A percentile compares a stretch with the other conserved stretches of the same genome.
Conservation (phyloP, 108 stramenopile species). For the Chaetoceros muelleri region DNA sequence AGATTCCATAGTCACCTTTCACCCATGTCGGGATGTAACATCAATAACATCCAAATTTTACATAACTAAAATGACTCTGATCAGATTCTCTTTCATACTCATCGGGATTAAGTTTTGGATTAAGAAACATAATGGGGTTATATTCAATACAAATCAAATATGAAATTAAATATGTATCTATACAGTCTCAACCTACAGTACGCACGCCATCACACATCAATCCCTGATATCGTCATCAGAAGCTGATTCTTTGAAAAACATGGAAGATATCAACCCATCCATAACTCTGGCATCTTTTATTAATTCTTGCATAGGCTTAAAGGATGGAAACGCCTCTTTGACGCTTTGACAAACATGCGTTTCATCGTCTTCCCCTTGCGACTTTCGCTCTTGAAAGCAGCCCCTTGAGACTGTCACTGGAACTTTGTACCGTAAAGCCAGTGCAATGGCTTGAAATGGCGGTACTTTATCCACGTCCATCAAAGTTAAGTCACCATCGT, state of each 20-base stretch:
- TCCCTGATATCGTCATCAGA: not conserved
- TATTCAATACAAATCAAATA: too few relatives aligned
- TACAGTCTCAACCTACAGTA: too few relatives aligned
- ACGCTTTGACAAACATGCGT: slow-evolving; percentile 2
- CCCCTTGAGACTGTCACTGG: not conserved
- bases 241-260: slow-evolving; percentile 12
- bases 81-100: too few relatives aligned
- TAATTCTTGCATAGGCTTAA: slow-evolving; percentile 20
- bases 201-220: not conserved
- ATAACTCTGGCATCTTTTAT: slow-evolving; percentile 19
- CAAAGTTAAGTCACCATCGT: not conserved
- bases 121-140: too few relatives aligned
- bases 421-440: slow-evolving; percentile 19
- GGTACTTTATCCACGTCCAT: not conserved
- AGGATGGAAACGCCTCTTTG: slow-evolving; percentile 12
- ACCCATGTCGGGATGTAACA: too few relatives aligned
- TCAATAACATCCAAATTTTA: too few relatives aligned
- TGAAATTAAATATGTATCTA: too few relatives aligned
- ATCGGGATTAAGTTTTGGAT: too few relatives aligned
- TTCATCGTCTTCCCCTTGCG: not conserved
- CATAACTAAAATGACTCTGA: too few relatives aligned
- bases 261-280: slow-evolving; percentile 23
- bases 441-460: slow-evolving; percentile 13
- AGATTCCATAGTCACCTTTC: too few relatives aligned
- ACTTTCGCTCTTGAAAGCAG: not conserved